Percentiles rank a stretch among this genome's conserved stretches.
phyloP scores from a whole-genome alignment of 2,329 filamentous ascomycete species.

The Neonectria neomacrospora region DNA sequence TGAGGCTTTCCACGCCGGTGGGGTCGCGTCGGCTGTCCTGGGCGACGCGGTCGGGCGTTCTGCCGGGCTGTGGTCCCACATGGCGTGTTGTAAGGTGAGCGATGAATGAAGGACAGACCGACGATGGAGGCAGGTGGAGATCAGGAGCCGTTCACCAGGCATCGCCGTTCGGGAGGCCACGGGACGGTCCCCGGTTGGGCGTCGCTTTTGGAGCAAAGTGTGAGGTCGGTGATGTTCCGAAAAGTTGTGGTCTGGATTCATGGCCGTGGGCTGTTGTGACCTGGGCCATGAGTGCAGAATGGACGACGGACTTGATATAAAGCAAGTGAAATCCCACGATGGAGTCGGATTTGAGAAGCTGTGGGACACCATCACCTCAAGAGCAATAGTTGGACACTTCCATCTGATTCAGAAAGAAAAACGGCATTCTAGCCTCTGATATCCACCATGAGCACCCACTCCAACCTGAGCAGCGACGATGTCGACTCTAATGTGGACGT shows the following conservation, averaged over 20 bases:
- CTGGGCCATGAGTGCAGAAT: neutral
- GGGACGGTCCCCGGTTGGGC: constrained; percentile 21
- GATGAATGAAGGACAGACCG: constrained; percentile 14
- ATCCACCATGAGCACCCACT: constrained; percentile 10
- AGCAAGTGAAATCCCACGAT: neutral
- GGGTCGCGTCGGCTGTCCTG: constrained; percentile 7
- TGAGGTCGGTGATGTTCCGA: constrained; percentile 10
- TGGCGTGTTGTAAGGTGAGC: constrained; percentile 24
- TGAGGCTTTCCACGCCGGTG: constrained; percentile 8
- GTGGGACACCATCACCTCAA: neutral
- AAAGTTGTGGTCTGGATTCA: constrained; percentile 3
- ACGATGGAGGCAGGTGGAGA: constrained; percentile 16
- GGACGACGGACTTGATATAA: constrained; percentile 10
- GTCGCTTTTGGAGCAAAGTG: constrained; percentile 6
- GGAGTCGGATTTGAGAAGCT: neutral
- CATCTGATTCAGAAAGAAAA: neutral
- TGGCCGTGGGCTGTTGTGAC: constrained; percentile 16
- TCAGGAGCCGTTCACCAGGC: constrained; percentile 5
- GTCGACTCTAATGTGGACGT: neutral
- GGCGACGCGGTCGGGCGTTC: constrained; percentile 11
- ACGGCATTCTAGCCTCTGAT: neutral
- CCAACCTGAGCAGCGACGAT: neutral
- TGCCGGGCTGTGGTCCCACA: constrained; percentile 23
- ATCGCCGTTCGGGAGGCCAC: constrained; percentile 7
- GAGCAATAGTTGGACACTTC: constrained; percentile 6